Evolutionary conservation across 176 grass and related monocot genomes (phyloP).

Genomic region (Ananas comosus): DNA sequence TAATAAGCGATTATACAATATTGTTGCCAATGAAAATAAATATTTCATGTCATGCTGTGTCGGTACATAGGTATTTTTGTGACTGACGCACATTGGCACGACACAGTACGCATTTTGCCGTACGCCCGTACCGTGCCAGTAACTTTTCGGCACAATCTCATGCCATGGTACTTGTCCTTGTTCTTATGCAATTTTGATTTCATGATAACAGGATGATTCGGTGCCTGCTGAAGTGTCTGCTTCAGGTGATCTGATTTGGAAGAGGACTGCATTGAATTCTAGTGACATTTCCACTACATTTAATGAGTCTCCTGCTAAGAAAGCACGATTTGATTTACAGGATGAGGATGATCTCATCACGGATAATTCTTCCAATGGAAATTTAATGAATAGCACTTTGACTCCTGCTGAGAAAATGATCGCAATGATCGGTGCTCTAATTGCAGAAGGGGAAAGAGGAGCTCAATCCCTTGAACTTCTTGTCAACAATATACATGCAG

Average conservation of each 20-base stretch:
- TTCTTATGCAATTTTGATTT: slow-evolving; percentile 2
- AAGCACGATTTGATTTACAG: slow-evolving; percentile 45
- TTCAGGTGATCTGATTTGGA: slow-evolving; percentile 41
- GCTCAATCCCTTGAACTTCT: slow-evolving; percentile 87
- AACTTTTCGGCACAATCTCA: too few relatives aligned
- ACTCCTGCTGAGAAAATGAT: slow-evolving; percentile 98
- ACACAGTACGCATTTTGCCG: not conserved
- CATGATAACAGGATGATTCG: slow-evolving; percentile 44
- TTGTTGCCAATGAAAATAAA: too few relatives aligned
- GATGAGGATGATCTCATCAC: slow-evolving; percentile 27
- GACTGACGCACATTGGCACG: too few relatives aligned
- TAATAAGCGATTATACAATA: too few relatives aligned
- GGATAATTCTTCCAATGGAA: slow-evolving; percentile 36
- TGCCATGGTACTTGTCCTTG: too few relatives aligned
- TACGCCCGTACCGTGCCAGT: too few relatives aligned
- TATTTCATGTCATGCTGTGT: too few relatives aligned
- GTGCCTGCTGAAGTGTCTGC: slow-evolving; percentile 30
- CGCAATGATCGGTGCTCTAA: slow-evolving; percentile 91
- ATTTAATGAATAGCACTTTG: slow-evolving; percentile 41
- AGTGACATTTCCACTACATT: slow-evolving; percentile 37
- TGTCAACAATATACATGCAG: slow-evolving; percentile 76
- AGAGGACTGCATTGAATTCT: slow-evolving; percentile 30
- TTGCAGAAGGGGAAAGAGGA: slow-evolving; percentile 98
- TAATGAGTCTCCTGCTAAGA: slow-evolving; percentile 44
- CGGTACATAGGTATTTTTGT: too few relatives aligned